Conservation (phyloP, 306 rosid genomes). For the Dryas drummondii region DNA sequence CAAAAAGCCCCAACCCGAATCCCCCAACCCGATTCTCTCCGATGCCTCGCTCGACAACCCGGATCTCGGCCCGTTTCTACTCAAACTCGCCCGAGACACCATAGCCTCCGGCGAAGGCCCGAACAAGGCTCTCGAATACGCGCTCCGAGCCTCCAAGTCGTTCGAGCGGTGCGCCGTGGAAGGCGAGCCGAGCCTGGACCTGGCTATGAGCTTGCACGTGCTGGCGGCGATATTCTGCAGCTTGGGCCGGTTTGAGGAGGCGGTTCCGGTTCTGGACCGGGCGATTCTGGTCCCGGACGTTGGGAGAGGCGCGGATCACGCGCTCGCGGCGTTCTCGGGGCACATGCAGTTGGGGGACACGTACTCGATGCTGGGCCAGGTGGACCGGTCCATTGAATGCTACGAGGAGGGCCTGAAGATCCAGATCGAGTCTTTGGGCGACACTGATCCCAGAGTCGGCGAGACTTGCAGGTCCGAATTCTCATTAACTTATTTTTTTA, state of each 20-base stretch:
- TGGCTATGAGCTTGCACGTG: constrained; percentile 96
- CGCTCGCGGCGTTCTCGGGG: constrained; percentile 95
- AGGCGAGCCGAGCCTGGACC: constrained; percentile 80
- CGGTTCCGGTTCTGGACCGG: constrained; percentile 86
- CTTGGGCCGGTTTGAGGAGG: constrained; percentile 89
- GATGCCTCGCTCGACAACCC: constrained; percentile 91
- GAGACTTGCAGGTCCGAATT: constrained; percentile 79
- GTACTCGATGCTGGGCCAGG: constrained; percentile 90
- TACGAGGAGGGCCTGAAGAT: constrained; percentile 90
- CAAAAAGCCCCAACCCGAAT: constrained; percentile 61
- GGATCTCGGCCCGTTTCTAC: constrained; percentile 97
- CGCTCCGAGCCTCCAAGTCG: constrained; percentile 81
- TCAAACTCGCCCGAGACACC: constrained; percentile 82
- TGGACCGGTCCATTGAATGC: constrained; percentile 71
- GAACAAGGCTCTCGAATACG: constrained; percentile 77
- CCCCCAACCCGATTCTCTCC: constrained; percentile 49
- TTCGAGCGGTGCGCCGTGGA: constrained; percentile 86
- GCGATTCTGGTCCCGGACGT: constrained; percentile 80
- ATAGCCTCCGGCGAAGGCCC: constrained; percentile 98
- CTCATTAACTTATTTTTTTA: not conserved
- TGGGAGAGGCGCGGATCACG: constrained; percentile 69
- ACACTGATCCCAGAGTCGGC: constrained; percentile 92
- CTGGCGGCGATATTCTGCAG: constrained; percentile 94
- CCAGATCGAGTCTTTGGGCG: constrained; percentile 92
- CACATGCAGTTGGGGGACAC: constrained; percentile 96